Evolutionary conservation across 192 early-diverging fungal genomes (phyloP).

Genomic region (Backusella macrospora): DNA sequence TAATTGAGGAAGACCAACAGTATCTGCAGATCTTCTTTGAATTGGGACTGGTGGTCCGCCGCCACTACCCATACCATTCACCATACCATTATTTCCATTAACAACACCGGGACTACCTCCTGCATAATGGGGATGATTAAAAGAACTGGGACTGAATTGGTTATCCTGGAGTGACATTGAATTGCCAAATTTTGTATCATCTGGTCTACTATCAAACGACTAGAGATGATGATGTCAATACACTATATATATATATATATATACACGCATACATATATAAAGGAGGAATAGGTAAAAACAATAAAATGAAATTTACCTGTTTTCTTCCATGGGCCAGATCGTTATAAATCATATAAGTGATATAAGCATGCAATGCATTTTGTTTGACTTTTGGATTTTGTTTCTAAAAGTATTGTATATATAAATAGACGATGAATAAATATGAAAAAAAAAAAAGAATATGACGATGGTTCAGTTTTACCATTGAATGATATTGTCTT

Average conservation of each 20-base stretch:
- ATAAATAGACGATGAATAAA: not conserved
- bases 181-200: constrained; percentile 1
- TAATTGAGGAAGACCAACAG: not conserved
- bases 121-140: not conserved
- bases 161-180: constrained; percentile 6
- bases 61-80: not conserved
- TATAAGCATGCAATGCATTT: constrained; percentile 54
- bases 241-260: not conserved
- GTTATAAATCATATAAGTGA: constrained; percentile 55
- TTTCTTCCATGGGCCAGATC: constrained; percentile 34
- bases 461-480: not conserved
- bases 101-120: not conserved
- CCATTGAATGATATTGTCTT: constrained; percentile 27
- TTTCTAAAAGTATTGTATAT: constrained; percentile 36
- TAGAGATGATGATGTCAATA: not conserved
- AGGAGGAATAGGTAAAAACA: not conserved
- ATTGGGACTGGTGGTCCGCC: not conserved
- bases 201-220: constrained; percentile 12
- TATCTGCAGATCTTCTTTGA: constrained; percentile 3
- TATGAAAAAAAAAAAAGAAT: not conserved
- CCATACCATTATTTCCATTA: not conserved
- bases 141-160: not conserved
- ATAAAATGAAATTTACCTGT: not conserved
- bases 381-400: constrained; percentile 51
- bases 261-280: not conserved